phyloP scores from a whole-genome alignment of 192 early-diverging fungal genomes.

The Coemansia sp. region DNA sequence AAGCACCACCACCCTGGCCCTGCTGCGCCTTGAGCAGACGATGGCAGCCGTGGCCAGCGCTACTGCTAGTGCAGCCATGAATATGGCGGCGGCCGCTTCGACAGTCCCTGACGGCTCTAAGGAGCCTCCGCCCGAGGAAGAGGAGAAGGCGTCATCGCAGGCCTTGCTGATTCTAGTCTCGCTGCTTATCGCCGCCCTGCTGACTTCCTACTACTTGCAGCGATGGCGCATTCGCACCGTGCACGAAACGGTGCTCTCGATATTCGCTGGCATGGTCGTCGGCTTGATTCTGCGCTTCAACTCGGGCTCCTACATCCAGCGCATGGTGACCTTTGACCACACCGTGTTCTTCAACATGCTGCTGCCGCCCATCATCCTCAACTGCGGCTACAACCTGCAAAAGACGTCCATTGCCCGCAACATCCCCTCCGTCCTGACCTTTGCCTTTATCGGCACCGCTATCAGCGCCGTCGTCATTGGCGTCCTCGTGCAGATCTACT shows the following conservation, averaged over 20 bases:
- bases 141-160: constrained; percentile 77
- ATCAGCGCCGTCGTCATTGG: constrained; percentile 92
- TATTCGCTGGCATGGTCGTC: constrained; percentile 75
- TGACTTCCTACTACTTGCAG: constrained; percentile 90
- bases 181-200: constrained; percentile 82
- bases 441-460: constrained; percentile 93
- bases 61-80: constrained; percentile 1
- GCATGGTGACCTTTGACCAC: constrained; percentile 90
- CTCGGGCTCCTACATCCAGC: constrained; percentile 61
- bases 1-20: background rate
- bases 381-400: constrained; percentile 96
- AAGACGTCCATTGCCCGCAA: constrained; percentile 86
- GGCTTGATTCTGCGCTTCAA: constrained; percentile 52
- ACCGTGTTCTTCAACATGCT: constrained; percentile 96
- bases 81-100: background rate
- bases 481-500: constrained; percentile 70
- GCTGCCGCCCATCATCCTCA: constrained; percentile 96
- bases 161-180: constrained; percentile 87
- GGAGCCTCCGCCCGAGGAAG: constrained; percentile 57
- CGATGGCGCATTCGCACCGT: constrained; percentile 83
- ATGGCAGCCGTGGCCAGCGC: background rate
- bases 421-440: constrained; percentile 86
- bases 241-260: constrained; percentile 96
- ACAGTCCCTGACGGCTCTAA: constrained; percentile 7
- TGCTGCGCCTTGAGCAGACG: background rate